Percentiles rank a stretch among this genome's conserved stretches.
Conservation (phyloP, 495 filamentous ascomycete genomes). For the Daldinia bambusicola region DNA sequence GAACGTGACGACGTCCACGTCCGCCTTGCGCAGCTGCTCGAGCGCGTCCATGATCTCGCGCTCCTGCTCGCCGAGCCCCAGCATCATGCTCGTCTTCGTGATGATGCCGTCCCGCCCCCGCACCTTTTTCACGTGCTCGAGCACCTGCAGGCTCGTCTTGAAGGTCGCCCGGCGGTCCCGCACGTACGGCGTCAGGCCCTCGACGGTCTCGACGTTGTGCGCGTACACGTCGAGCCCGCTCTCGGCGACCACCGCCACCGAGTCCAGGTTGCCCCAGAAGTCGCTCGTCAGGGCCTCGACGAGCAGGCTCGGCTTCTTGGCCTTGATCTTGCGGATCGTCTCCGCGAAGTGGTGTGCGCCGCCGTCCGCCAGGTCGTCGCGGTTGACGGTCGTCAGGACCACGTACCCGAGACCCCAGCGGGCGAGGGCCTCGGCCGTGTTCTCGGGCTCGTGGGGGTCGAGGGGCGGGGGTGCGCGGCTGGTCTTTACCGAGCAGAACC, state of each 20-base stretch:
- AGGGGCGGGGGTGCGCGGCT: slow-evolving; percentile 78
- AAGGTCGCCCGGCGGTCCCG: slow-evolving; percentile 92
- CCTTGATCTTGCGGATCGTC: slow-evolving; percentile 93
- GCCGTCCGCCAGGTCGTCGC: slow-evolving; percentile 90
- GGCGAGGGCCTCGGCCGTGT: slow-evolving; percentile 91
- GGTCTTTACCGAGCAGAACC: slow-evolving; percentile 98
- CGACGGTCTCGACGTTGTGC: slow-evolving; percentile 96
- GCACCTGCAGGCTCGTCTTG: slow-evolving; percentile 81
- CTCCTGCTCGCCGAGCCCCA: slow-evolving; percentile 92
- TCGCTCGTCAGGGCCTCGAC: slow-evolving; percentile 98
- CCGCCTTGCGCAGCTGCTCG: slow-evolving; percentile 76
- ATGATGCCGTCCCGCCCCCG: slow-evolving; percentile 73
- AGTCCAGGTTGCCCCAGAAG: slow-evolving; percentile 81
- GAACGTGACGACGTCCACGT: slow-evolving; percentile 96
- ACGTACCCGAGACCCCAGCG: slow-evolving; percentile 97
- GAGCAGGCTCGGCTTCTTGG: slow-evolving; percentile 82
- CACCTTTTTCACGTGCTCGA: slow-evolving; percentile 82
- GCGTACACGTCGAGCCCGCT: slow-evolving; percentile 96
- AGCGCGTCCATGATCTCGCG: slow-evolving; percentile 86
- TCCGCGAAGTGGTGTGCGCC: slow-evolving; percentile 92
- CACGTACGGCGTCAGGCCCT: slow-evolving; percentile 87
- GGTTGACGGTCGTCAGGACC: slow-evolving; percentile 91
- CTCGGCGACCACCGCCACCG: slow-evolving; percentile 81
- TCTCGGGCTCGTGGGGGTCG: slow-evolving; percentile 95
- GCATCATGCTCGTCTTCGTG: slow-evolving; percentile 97